Evolutionary conservation across 441 rosid species (phyloP), one percentile per base, ranked within the genome.

Genomic region (Syzygium syzygioides): DNA sequence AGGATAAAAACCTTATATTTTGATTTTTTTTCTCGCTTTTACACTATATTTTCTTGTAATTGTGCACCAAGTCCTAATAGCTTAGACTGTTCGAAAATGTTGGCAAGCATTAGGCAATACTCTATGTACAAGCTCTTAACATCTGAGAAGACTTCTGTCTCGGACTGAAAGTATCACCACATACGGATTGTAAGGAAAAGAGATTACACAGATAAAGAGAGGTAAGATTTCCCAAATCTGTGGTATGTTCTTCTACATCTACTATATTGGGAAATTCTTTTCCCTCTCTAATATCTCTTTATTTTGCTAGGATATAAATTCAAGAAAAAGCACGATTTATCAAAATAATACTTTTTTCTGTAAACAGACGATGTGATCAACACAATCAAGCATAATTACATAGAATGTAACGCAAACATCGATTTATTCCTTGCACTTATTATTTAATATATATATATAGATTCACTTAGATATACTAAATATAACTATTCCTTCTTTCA

Each of bases 121-220:
- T 94, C 94, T 18, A 95, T 54, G 90, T 62, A 86, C 91, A 94
- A 87, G 4, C 56, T 79, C 86, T 90, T 93, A 71, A 95, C 94
- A 68, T 91, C 88, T 56, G 55, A 64, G 14, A 93, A 88, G 90
- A 85, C 68, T 20, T 62, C 20, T 62, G 71, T 37, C 4, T 37
- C 37, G 4, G 37, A 37, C 37, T 4, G 37, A 37, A 37, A 37
- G 37, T 37, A 37, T 37, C 41, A 37, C 41, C 41, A 37, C 41
- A 37, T 37, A 37, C 41, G 5, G 41, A 37, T 37, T 37, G 41
- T 37, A 4, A 37, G 41, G 41, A 37, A 37, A 37, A 1, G 41
- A 37, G 41, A 37, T 37, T 37, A 37, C 41, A 37, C 41, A 37
- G 41, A 37, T 37, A 37, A 37, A 37, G 41, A 37, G 41, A 4